Base-by-base conservation (phyloP, 331 rosid genomes). In the Ulmus americana region DNA sequence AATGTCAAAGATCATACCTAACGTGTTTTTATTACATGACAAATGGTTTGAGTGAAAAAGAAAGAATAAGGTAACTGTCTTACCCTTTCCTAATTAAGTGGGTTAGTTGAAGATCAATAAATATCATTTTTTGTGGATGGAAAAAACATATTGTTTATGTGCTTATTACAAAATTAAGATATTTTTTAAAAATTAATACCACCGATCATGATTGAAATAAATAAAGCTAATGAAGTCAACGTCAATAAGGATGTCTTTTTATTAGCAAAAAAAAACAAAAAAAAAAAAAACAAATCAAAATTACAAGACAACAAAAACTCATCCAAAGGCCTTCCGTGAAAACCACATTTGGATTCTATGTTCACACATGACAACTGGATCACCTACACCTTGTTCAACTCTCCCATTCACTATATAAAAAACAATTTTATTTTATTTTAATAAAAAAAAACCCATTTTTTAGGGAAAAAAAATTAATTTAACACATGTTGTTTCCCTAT, bases 221-320 rank as follows among this genome's bases (percentile, higher is more conserved):
- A 28, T 28, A 28, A 28, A 2, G 35, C 35, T 28, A 28, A 28
- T 28, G 35, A 28, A 28, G 70, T 45, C 78, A 61, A 35, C 15
- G 72, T 75, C 83, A 62, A 78, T 71, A 44, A 45, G 22, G 70
- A 68, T 62, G 79, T 74, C 75, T 16, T 55, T 12, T 28, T 22
- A 75, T 60, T 71, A 51, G 41, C 69, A 40, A 14, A 47, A 47
- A 5, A 47, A 6, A 13, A 50, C 45, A 4, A 55, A 35, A 18
- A 51, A 6, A 13, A 50, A 50, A 4, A 55, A 35, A 18, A 52
- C 39, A 41, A 20, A 39, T 13, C 41, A 39, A 39, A 42, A 50
- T 6, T 47, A 28, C 35, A 28, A 2, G 35, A 2, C 35, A 28
- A 28, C 35, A 28, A 20, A 0, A 20, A 28, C 35, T 28, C 35